A percentile compares a stretch with the other conserved stretches of the same genome.
These are phyloP conservation scores for Lepidium sativum DNA, from an alignment of 345 rosid species.

Conservation along the genomic window DNA sequence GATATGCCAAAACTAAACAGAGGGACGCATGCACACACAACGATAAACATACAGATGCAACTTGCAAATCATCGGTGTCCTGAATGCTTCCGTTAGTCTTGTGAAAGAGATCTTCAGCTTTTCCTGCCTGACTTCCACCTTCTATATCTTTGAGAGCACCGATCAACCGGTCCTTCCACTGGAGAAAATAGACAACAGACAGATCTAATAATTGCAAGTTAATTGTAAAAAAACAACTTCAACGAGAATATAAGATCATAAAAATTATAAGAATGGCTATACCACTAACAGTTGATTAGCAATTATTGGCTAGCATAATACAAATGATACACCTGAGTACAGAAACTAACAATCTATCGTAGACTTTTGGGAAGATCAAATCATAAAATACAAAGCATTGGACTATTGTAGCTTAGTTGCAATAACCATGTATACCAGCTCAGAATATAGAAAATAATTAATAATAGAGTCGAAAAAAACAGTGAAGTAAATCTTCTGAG, in stretches of 20 bases:
- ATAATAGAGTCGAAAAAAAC: not conserved
- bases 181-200: constrained; percentile 22
- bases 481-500: constrained; percentile 3
- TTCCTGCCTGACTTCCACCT: constrained; percentile 43
- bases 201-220: not conserved
- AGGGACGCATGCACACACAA: not conserved
- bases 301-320: not conserved
- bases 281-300: not conserved
- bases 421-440: not conserved
- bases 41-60: constrained; percentile 11
- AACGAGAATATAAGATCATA: not conserved
- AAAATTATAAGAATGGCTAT: not conserved
- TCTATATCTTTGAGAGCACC: constrained; percentile 70
- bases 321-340: not conserved
- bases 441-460: not conserved
- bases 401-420: constrained; percentile 2
- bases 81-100: constrained; percentile 45
- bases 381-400: constrained; percentile 1
- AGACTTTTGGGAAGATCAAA: not conserved
- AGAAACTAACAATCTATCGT: not conserved
- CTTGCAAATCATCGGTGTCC: not conserved
- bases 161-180: constrained; percentile 88
- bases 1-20: not conserved
- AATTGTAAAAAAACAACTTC: not conserved
- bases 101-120: constrained; percentile 34